Evolutionary conservation across 2,329 filamentous ascomycete genomes (phyloP).

Genomic region (Pseudomassariella vexata): DNA sequence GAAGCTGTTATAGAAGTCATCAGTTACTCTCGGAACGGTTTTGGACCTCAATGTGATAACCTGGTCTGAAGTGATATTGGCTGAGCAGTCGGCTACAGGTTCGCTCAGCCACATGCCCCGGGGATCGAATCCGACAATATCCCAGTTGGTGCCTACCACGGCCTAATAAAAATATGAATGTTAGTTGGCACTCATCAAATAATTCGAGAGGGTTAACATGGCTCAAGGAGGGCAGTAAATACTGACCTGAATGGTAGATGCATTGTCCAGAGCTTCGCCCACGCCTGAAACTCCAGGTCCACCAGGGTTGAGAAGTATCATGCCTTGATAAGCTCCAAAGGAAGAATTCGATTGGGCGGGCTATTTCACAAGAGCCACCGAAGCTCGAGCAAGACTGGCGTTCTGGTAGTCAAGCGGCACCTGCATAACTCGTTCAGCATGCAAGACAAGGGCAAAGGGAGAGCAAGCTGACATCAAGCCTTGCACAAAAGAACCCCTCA

Average conservation of each 20-base stretch:
- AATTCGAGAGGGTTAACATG: neutral
- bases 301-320: conserved; percentile 8
- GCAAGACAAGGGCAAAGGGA: neutral
- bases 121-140: conserved; percentile 6
- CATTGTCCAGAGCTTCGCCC: conserved; percentile 1
- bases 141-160: conserved; percentile 4
- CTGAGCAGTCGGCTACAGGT: conserved; percentile 7
- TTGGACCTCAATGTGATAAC: neutral
- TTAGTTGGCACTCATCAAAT: neutral
- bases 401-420: conserved; percentile 11
- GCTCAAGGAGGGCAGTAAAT: neutral
- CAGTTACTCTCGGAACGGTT: conserved; percentile 1
- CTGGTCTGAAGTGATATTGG: neutral
- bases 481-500: conserved; percentile 15
- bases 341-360: conserved; percentile 6
- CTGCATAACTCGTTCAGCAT: conserved; percentile 2
- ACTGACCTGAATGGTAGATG: conserved; percentile 5
- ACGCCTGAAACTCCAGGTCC: conserved; percentile 8
- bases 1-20: conserved; percentile 2
- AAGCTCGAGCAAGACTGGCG: conserved; percentile 7
- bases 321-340: conserved; percentile 8
- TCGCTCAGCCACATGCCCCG: conserved; percentile 5
- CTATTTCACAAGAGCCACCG: conserved; percentile 8
- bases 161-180: neutral
- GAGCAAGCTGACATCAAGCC: conserved; percentile 11